Evolutionary conservation across 2,329 filamentous ascomycete species (phyloP), one percentile per base, ranked within the genome.

Genomic region (Stagonosporopsis rhizophila): DNA sequence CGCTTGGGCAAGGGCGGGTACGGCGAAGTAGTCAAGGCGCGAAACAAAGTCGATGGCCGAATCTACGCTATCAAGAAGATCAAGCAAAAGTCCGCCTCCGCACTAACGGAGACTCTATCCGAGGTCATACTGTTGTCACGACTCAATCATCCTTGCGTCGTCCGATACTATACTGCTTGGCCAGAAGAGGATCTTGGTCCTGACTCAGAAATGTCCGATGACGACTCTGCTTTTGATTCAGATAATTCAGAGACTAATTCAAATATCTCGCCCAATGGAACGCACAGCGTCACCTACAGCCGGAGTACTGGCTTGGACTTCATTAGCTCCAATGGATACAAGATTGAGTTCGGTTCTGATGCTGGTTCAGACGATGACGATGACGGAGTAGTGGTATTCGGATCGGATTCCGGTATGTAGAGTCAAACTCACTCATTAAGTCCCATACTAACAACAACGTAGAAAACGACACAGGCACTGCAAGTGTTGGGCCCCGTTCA

Each of bases 11-110:
- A 94, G 73, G 95, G 95, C 39, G 95, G 94, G 0, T 99, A 96
- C 77, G 95, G 95, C 5, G 92, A 97, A 77, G 95, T 99, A 20
- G 92, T 98, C 52, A 96, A 96, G 74, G 94, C 94, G 2, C 86
- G 94, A 28, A 96, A 96, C 75, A 96, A 95, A 78, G 85, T 97
- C 4, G 95, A 98, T 72, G 91, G 91, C 0, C 90, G 93, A 55
- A 89, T 96, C 39, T 99, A 98, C 76, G 95, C 95, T 17, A 91
- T 99, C 72, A 99, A 99, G 75, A 97, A 98, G 74, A 95, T 99
- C 59, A 91, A 88, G 1, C 91, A 95, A 65, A 88, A 89, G 47
- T 91, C 91, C 1, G 85, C 89, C 23, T 84, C 88, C 11, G 81
- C 83, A 5, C 81, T 98, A 35, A 93, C 90, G 0, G 90, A 96